Evolutionary conservation across 306 rosid genomes (phyloP).

Genomic region (Vachellia collinsii): DNA sequence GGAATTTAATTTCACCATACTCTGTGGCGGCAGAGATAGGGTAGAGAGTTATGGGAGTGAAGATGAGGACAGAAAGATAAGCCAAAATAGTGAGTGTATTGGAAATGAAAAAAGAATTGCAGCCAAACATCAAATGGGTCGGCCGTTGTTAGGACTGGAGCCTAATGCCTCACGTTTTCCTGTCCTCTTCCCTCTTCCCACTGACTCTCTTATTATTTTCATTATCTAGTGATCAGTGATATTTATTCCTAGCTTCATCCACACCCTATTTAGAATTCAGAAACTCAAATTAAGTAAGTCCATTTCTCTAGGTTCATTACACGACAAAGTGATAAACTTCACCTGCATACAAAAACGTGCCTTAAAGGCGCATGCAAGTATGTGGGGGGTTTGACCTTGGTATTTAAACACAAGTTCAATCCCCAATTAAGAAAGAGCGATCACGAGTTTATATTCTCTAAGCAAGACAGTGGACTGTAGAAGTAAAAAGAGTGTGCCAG

Average conservation of each 20-base stretch:
- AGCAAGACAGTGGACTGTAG: slow-evolving; percentile 38
- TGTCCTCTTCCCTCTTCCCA: not conserved
- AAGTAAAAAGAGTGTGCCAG: slow-evolving; percentile 29
- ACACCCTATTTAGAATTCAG: not conserved
- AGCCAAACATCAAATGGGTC: slow-evolving; percentile 42
- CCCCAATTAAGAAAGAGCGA: slow-evolving; percentile 65
- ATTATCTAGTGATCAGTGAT: not conserved
- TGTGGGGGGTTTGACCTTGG: slow-evolving; percentile 42
- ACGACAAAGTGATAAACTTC: slow-evolving; percentile 24
- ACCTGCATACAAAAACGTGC: slow-evolving; percentile 71
- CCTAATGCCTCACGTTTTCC: not conserved
- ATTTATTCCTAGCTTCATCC: not conserved
- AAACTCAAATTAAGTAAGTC: slow-evolving; percentile 14
- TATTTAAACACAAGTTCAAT: slow-evolving; percentile 43
- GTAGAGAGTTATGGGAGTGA: slow-evolving; percentile 42
- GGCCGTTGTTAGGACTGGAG: slow-evolving; percentile 41
- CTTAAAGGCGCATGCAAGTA: slow-evolving; percentile 86
- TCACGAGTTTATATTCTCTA: slow-evolving; percentile 68
- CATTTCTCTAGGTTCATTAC: slow-evolving; percentile 5
- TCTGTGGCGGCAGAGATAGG: slow-evolving; percentile 31
- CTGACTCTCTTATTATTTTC: not conserved
- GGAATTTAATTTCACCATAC: slow-evolving; percentile 35
- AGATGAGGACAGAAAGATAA: slow-evolving; percentile 24
- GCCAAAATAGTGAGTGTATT: slow-evolving; percentile 31
- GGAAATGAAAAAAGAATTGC: slow-evolving; percentile 49